These are phyloP conservation scores for Rhynchospora pubera DNA, from an alignment of 176 grass and related monocot genomes.

Conservation along the genomic window DNA sequence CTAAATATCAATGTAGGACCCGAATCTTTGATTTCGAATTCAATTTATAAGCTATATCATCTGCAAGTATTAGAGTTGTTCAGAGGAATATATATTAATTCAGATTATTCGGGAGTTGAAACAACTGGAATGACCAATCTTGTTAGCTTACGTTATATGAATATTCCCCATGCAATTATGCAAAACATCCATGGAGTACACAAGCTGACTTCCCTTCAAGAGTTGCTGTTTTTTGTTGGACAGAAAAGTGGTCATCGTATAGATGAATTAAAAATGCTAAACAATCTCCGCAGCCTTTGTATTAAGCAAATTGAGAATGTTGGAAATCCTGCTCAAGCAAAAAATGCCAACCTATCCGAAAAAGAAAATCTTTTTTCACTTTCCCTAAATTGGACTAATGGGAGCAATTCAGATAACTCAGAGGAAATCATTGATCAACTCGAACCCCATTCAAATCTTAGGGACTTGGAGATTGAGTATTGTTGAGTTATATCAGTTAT, in stretches of 20 bases:
- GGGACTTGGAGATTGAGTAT: not conserved
- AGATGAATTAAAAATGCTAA: constrained; percentile 15
- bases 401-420: not conserved
- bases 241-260: not conserved
- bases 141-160: not conserved
- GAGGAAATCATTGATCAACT: not conserved
- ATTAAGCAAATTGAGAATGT: constrained; percentile 7
- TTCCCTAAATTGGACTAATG: not conserved
- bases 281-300: not conserved
- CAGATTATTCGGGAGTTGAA: not conserved
- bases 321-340: not conserved
- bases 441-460: not conserved
- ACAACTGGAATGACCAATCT: not conserved
- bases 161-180: not conserved
- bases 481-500: too few species aligned
- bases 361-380: constrained; percentile 17
- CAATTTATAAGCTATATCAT: constrained; percentile 10
- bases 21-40: not conserved
- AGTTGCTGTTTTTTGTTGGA: not conserved
- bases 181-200: not conserved
- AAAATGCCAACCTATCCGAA: not conserved
- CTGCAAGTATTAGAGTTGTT: not conserved
- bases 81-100: not conserved
- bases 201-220: constrained; percentile 5
- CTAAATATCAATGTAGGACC: not conserved